Base-by-base conservation (phyloP, 192 early-diverging fungal species). In the Podila verticillata region DNA sequence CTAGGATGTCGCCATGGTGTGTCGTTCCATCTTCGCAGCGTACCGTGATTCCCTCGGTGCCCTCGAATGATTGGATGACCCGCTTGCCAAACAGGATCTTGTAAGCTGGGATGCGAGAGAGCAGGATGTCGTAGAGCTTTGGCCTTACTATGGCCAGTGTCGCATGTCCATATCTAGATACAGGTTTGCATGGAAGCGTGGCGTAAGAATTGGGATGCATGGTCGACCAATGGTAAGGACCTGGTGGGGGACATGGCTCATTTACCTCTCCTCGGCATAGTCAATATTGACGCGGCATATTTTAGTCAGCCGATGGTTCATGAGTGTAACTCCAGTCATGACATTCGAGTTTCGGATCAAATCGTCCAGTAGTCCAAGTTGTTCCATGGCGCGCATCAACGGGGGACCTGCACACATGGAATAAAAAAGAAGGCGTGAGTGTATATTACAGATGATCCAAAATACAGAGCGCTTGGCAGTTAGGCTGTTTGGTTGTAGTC, bases 301-400 rank as follows among this genome's bases (percentile, higher is more conserved):
- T 9, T 48, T 64, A 12, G 12, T 30, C 2, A 64, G 63, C 26
- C 35, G 19, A 24, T 64, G 63, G 44, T 64, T 39, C 24, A 48
- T 19, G 26, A 64, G 24, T 5, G 35, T 64, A 47, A 64, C 63
- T 7, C 63, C 63, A 3, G 44, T 64, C 63, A 64, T 64, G 9
- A 24, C 24, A 10, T 47, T 47, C 0, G 63, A 64, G 31, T 71
- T 30, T 19, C 69, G 48, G 34, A 35, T 32, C 60, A 71, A 30
- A 57, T 71, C 61, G 24, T 71, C 69, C 49, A 71, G 8, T 12
- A 71, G 48, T 19, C 69, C 69, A 13, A 71, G 69, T 22, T 61
- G 36, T 22, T 71, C 69, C 20, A 71, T 51, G 36, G 30, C 58
- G 6, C 58, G 58, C 58, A 60, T 60, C 29, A 60, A 60, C 17